Evolutionary conservation across 306 rosid genomes (phyloP), one percentile per base, ranked within the genome.

Genomic region (Lathyrus oleraceus): DNA sequence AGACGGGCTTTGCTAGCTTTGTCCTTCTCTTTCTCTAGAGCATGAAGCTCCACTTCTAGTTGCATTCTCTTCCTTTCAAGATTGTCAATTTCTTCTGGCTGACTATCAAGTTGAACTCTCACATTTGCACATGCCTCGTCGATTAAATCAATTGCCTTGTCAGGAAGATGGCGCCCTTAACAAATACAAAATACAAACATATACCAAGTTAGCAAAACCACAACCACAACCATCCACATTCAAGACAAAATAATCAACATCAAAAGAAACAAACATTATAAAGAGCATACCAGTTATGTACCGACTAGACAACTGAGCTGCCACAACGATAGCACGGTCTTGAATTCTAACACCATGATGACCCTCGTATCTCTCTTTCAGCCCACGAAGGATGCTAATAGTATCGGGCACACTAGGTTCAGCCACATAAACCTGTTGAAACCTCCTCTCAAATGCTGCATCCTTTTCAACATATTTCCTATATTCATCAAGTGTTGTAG

Each of bases 61-160:
- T 92, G 98, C 88, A 90, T 78, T 62, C 93, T 85, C 82, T 76
- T 85, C 54, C 96, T 85, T 59, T 92, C 98, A 62, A 92, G 86
- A 47, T 82, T 90, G 45, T 92, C 98, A 62, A 92, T 92, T 74
- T 88, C 96, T 82, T 92, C 98, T 4, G 98, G 98, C 52, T 90
- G 98, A 13, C 98, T 92, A 49, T 92, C 98, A 63, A 92, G 98
- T 65, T 90, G 98, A 17, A 93, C 98, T 71, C 98, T 83, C 60
- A 90, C 97, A 78, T 93, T 93, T 3, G 98, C 98, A 62, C 98
- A 93, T 1, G 97, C 96, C 80, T 93, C 98, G 9, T 93, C 98
- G 53, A 92, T 86, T 32, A 67, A 79, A 82, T 90, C 98, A 64
- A 94, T 94, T 0, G 98, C 98, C 85, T 94, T 94, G 23, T 94